A percentile compares a stretch with the other conserved stretches of the same genome.
phyloP scores from a whole-genome alignment of 2,329 filamentous ascomycete species.

The Penicillium sp. region DNA sequence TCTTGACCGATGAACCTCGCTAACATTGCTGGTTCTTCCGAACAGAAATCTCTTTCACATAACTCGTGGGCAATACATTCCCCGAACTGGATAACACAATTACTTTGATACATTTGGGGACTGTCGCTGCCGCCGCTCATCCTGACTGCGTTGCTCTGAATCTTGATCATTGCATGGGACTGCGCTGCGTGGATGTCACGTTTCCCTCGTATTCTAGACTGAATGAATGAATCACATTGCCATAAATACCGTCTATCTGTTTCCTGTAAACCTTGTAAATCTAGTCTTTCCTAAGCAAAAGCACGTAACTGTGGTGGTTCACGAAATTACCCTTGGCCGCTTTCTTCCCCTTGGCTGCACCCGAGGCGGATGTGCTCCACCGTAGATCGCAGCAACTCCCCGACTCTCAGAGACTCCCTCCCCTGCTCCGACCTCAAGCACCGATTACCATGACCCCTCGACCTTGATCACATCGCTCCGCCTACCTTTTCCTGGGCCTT shows the following conservation, averaged over 20 bases:
- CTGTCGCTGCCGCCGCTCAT: neutral
- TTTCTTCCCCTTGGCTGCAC: slow-evolving; percentile 14
- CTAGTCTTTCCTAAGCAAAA: no score
- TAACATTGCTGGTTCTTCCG: slow-evolving; percentile 26
- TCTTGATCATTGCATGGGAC: no score
- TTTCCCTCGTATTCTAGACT: neutral
- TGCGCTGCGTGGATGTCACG: neutral
- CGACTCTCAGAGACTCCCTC: neutral
- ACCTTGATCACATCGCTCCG: neutral
- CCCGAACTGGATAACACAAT: neutral
- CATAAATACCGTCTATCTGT: neutral
- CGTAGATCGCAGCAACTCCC: slow-evolving; percentile 28
- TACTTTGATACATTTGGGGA: neutral
- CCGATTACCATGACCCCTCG: slow-evolving; percentile 5
- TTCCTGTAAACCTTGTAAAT: neutral
- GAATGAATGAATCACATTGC: no score
- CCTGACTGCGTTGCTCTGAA: neutral
- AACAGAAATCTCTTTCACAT: slow-evolving; percentile 6
- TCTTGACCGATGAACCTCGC: slow-evolving; percentile 19
- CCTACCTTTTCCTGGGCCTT: neutral
- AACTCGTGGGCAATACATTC: neutral
- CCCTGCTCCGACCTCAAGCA: neutral
- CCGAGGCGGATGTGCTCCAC: slow-evolving; percentile 29
- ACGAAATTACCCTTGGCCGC: no score
- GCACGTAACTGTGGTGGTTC: no score